Percentiles rank a stretch among this genome's conserved stretches.
phyloP scores from a whole-genome alignment of 2,329 filamentous ascomycete species.

The Alternaria hordeiaustralica region DNA sequence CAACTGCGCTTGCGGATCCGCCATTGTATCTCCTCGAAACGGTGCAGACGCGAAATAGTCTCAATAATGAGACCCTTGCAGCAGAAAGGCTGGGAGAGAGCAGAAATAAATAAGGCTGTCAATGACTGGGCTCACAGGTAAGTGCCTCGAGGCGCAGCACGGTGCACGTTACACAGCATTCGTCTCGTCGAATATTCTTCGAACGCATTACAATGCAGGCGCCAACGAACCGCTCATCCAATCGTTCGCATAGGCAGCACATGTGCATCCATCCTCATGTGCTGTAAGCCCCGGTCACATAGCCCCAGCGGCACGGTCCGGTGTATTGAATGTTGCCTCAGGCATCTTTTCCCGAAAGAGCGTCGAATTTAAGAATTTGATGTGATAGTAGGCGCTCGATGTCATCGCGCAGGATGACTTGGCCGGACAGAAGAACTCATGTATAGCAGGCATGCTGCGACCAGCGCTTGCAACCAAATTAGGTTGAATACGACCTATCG shows the following conservation, averaged over 20 bases:
- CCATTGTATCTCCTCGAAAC: neutral
- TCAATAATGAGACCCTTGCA: neutral
- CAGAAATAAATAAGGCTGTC: neutral
- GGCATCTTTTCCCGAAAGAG: neutral
- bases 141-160: neutral
- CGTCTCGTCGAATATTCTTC: too few relatives aligned
- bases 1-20: neutral
- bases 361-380: neutral
- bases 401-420: neutral
- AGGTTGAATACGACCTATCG: too few relatives aligned
- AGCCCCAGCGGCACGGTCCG: neutral
- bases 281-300: neutral
- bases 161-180: too few relatives aligned
- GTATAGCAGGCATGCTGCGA: neutral
- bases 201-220: too few relatives aligned
- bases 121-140: neutral
- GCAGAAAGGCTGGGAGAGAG: neutral
- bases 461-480: neutral
- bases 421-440: neutral
- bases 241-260: too few relatives aligned
- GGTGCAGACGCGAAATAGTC: neutral
- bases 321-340: neutral
- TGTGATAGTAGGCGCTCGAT: neutral
- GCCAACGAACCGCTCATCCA: too few relatives aligned
- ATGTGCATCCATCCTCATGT: too few relatives aligned